Conservation (phyloP, 768 basidiomycete species). For the Lactarius akahatsu region DNA sequence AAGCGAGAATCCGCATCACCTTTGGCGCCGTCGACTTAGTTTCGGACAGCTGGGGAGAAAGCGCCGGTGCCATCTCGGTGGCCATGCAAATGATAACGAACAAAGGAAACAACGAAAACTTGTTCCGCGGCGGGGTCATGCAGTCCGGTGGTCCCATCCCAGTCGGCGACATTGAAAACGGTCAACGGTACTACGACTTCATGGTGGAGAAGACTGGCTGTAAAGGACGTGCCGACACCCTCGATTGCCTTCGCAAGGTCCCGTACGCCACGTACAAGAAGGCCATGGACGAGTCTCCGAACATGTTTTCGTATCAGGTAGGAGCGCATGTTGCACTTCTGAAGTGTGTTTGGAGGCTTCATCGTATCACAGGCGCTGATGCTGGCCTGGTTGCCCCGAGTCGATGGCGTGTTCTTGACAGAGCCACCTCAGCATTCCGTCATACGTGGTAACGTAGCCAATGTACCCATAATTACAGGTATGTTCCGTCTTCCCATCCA, state of each 20-base stretch:
- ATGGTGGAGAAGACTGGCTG: conserved; percentile 45
- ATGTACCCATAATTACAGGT: conserved; percentile 32
- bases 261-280: conserved; percentile 36
- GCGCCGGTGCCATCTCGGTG: conserved; percentile 53
- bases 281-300: conserved; percentile 39
- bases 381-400: conserved; percentile 32
- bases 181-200: conserved; percentile 43
- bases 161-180: conserved; percentile 32
- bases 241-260: conserved; percentile 44
- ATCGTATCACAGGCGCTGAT: conserved; percentile 29
- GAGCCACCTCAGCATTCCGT: conserved; percentile 31
- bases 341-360: not conserved
- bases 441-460: conserved; percentile 26
- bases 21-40: conserved; percentile 15
- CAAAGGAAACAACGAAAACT: conserved; percentile 38
- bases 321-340: not conserved
- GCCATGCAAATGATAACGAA: conserved; percentile 45
- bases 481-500: not conserved
- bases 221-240: conserved; percentile 36
- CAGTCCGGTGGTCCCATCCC: conserved; percentile 43
- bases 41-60: conserved; percentile 47
- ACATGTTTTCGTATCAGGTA: conserved; percentile 38
- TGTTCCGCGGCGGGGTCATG: conserved; percentile 48
- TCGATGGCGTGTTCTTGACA: conserved; percentile 33
- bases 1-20: conserved; percentile 27